Percentiles rank a stretch among this genome's conserved stretches.
These are phyloP conservation scores for Tephrocybe sp. DNA, from an alignment of 768 basidiomycete species.

Conservation along the genomic window DNA sequence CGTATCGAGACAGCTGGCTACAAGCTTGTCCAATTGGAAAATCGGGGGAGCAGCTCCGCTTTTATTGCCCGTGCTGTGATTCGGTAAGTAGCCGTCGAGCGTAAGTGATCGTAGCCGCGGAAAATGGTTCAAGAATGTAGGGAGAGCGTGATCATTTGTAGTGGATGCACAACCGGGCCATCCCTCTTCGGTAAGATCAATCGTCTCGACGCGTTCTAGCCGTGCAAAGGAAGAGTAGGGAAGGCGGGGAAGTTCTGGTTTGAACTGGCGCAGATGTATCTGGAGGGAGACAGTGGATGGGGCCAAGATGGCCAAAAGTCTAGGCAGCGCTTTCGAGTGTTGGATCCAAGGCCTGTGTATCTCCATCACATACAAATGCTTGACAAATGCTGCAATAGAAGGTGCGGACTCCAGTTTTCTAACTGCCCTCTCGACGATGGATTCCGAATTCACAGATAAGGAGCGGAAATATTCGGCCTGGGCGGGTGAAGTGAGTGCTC, in stretches of 20 bases:
- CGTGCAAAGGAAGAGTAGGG: constrained; percentile 5
- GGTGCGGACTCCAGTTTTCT: constrained; percentile 5
- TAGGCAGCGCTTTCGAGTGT: constrained; percentile 1
- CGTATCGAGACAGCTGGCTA: neutral
- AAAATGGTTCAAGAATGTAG: constrained; percentile 15
- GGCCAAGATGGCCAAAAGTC: constrained; percentile 6
- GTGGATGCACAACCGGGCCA: neutral
- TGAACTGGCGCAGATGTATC: constrained; percentile 5
- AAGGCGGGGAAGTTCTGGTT: constrained; percentile 6
- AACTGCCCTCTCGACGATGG: neutral
- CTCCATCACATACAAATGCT: constrained; percentile 9
- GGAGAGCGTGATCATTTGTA: constrained; percentile 6
- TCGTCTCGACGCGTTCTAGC: constrained; percentile 9
- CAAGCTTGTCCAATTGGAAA: constrained; percentile 5
- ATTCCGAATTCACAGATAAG: neutral
- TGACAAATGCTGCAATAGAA: constrained; percentile 12
- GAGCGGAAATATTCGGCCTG: no score
- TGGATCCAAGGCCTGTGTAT: constrained; percentile 16
- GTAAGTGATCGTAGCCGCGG: constrained; percentile 11
- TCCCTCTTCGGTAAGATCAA: constrained; percentile 5
- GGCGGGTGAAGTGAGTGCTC: no score
- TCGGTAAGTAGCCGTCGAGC: constrained; percentile 3
- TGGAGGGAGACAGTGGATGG: constrained; percentile 12
- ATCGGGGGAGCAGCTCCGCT: neutral
- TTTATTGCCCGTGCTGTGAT: neutral